Evolutionary conservation across 2,329 filamentous ascomycete species (phyloP).

Genomic region (Neurospora sp.): DNA sequence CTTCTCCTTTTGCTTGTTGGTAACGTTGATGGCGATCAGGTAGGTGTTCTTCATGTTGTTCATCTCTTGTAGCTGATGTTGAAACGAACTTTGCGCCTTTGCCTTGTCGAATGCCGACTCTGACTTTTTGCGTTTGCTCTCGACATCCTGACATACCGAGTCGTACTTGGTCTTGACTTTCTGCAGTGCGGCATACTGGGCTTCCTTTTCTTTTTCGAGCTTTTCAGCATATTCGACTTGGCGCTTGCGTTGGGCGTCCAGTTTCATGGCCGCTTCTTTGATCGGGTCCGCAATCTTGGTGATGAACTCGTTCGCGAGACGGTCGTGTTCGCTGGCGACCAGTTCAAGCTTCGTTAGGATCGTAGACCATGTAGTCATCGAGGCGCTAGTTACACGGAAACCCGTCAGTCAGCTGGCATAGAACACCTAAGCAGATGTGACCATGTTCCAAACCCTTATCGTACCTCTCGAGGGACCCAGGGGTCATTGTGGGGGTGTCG

Average conservation of each 20-base stretch:
- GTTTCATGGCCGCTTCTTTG: conserved; percentile 60
- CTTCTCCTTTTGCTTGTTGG: conserved; percentile 93
- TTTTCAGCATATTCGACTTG: conserved; percentile 83
- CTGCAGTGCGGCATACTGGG: conserved; percentile 71
- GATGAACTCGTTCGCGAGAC: conserved; percentile 68
- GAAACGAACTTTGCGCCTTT: conserved; percentile 85
- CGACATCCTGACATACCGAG: conserved; percentile 83
- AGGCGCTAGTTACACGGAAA: conserved; percentile 49
- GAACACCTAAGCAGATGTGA: conserved; percentile 1
- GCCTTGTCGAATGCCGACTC: conserved; percentile 89
- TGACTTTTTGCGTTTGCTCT: conserved; percentile 87
- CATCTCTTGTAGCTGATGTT: conserved; percentile 90
- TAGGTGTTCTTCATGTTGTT: conserved; percentile 99
- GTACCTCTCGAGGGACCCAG: conserved; percentile 84
- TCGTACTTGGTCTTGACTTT: conserved; percentile 95
- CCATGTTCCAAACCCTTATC: neutral
- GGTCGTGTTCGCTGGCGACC: conserved; percentile 80
- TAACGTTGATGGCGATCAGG: conserved; percentile 88
- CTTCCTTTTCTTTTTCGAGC: conserved; percentile 80
- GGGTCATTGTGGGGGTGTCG: conserved; percentile 85
- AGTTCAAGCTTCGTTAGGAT: conserved; percentile 85
- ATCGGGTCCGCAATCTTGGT: conserved; percentile 78
- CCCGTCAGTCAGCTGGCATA: conserved; percentile 5
- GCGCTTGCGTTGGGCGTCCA: conserved; percentile 86
- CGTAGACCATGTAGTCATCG: conserved; percentile 92